Conservation (phyloP, 2,329 filamentous ascomycete species). For the Venturiaceae sp. region DNA sequence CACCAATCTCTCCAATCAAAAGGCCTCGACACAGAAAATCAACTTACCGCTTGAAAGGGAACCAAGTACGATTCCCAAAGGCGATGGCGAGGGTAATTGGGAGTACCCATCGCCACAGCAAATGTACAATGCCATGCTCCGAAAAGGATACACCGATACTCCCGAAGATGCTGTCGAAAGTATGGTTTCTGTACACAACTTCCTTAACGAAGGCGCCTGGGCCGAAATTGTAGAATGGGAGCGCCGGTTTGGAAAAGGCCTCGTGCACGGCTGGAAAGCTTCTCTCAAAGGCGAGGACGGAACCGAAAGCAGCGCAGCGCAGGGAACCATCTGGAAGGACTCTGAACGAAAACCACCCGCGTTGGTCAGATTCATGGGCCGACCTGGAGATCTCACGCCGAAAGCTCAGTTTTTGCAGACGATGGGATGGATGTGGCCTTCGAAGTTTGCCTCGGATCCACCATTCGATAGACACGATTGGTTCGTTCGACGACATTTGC, state of each 20-base stretch:
- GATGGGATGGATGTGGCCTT: constrained; percentile 68
- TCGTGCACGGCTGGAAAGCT: constrained; percentile 61
- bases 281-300: constrained; percentile 68
- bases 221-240: constrained; percentile 93
- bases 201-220: constrained; percentile 96
- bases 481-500: constrained; percentile 69
- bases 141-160: constrained; percentile 93
- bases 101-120: constrained; percentile 98
- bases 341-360: constrained; percentile 48
- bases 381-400: constrained; percentile 81
- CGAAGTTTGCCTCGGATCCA: constrained; percentile 67
- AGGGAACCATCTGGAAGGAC: constrained; percentile 21
- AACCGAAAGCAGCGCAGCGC: constrained; percentile 42
- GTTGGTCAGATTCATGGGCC: constrained; percentile 77
- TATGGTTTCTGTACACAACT: constrained; percentile 98
- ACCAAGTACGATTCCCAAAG: constrained; percentile 82
- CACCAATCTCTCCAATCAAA: constrained; percentile 52
- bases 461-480: constrained; percentile 97
- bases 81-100: constrained; percentile 72
- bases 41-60: constrained; percentile 73
- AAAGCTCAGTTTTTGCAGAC: constrained; percentile 80
- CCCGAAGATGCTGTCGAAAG: constrained; percentile 86
- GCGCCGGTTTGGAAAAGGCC: constrained; percentile 66
- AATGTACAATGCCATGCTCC: constrained; percentile 97
- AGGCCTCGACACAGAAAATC: constrained; percentile 59